Conservation (phyloP, 2,329 filamentous ascomycete genomes). For the Elsinoe ampelina region DNA sequence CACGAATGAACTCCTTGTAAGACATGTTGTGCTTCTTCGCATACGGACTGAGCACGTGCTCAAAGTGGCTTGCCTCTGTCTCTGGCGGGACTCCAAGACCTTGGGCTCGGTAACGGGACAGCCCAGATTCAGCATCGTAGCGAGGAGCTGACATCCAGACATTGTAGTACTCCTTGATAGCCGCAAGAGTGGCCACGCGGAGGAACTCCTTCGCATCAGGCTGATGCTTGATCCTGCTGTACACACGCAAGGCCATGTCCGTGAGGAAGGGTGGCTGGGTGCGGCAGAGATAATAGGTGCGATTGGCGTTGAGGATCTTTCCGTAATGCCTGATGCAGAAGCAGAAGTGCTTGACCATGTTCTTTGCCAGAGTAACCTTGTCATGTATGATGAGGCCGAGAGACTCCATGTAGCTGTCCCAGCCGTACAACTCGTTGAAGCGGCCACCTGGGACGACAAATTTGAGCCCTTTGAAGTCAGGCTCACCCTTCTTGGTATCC, state of each 20-base stretch:
- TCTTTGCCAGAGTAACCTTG: slow-evolving; percentile 76
- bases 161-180: slow-evolving; percentile 92
- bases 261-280: slow-evolving; percentile 96
- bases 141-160: slow-evolving; percentile 72
- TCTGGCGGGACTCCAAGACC: slow-evolving; percentile 82
- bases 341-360: slow-evolving; percentile 93
- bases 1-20: slow-evolving; percentile 75
- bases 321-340: slow-evolving; percentile 98
- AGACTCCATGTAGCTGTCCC: slow-evolving; percentile 99
- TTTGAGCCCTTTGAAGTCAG: slow-evolving; percentile 67
- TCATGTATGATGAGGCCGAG: slow-evolving; percentile 80
- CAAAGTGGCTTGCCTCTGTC: slow-evolving; percentile 80
- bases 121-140: slow-evolving; percentile 63
- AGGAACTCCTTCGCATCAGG: slow-evolving; percentile 74
- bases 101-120: slow-evolving; percentile 77
- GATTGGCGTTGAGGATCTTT: slow-evolving; percentile 94
- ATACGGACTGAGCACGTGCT: slow-evolving; percentile 72
- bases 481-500: slow-evolving; percentile 59
- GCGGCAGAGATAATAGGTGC: slow-evolving; percentile 87
- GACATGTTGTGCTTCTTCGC: slow-evolving; percentile 73
- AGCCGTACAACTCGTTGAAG: slow-evolving; percentile 97
- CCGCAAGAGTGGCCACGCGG: slow-evolving; percentile 68
- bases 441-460: slow-evolving; percentile 96
- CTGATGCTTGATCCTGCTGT: slow-evolving; percentile 85
- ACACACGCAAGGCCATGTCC: slow-evolving; percentile 91